Percentiles rank a stretch among this genome's conserved stretches.
These are phyloP conservation scores for Paraconiothyrium brasiliense DNA, from an alignment of 2,329 filamentous ascomycete species.

Conservation along the genomic window DNA sequence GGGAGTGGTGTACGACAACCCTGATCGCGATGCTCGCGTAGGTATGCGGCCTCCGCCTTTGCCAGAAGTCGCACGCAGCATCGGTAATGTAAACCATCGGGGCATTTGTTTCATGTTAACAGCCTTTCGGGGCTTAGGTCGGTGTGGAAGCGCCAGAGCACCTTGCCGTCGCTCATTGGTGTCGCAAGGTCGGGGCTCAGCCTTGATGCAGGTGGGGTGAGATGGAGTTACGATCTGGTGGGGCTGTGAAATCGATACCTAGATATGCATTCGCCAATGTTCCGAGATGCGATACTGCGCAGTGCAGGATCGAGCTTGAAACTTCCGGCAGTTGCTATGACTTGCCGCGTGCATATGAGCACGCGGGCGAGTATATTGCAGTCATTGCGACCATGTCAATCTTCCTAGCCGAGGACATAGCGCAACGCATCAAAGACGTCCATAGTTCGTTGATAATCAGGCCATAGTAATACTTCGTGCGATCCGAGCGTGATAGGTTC, in stretches of 20 bases:
- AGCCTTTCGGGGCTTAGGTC: background rate
- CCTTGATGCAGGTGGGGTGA: background rate
- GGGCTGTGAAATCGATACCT: background rate
- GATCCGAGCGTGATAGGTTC: background rate
- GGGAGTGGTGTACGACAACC: background rate
- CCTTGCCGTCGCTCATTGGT: background rate
- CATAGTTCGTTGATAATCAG: background rate
- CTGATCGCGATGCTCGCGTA: background rate
- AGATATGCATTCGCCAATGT: background rate
- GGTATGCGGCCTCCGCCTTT: background rate
- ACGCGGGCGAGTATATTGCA: background rate
- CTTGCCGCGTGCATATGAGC: background rate
- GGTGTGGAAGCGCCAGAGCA: background rate
- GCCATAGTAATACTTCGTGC: background rate
- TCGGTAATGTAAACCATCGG: background rate
- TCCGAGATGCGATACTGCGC: background rate
- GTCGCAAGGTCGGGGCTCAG: background rate
- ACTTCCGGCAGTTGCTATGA: background rate
- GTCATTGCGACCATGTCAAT: background rate
- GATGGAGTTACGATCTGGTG: background rate
- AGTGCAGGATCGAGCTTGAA: background rate
- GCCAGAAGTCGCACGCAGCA: background rate
- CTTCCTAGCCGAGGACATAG: background rate
- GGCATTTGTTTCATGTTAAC: background rate
- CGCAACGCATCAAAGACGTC: background rate